A percentile compares a stretch with the other conserved stretches of the same genome.
phyloP scores from a whole-genome alignment of 1,284 basidiomycete genomes.

The Pisolithus thermaeus region DNA sequence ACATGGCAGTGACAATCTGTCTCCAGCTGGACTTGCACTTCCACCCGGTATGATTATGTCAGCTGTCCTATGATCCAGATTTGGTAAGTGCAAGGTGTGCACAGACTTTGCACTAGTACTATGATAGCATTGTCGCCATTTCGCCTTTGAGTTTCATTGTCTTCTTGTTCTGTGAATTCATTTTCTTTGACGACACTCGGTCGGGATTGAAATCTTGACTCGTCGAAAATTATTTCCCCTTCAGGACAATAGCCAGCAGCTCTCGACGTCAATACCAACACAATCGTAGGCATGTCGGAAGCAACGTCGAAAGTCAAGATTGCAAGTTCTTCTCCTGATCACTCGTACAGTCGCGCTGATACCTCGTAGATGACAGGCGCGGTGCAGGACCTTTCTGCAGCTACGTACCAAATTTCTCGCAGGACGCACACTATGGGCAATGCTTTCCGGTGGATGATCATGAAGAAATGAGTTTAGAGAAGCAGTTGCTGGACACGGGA shows the following conservation, averaged over 20 bases:
- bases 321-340: conserved; percentile 30
- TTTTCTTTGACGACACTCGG: neutral
- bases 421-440: conserved; percentile 97
- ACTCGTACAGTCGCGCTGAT: conserved; percentile 5
- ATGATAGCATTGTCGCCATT: neutral
- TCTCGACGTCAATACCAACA: neutral
- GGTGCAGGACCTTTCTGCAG: conserved; percentile 78
- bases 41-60: no score
- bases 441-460: conserved; percentile 92
- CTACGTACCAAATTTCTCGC: conserved; percentile 88
- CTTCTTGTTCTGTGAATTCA: conserved; percentile 1
- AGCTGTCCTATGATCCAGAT: no score
- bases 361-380: conserved; percentile 63
- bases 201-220: no score
- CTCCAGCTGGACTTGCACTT: no score
- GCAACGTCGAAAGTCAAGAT: conserved; percentile 49
- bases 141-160: neutral
- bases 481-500: neutral
- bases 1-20: conserved; percentile 7
- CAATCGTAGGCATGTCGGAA: conserved; percentile 36
- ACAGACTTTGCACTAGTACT: no score
- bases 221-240: neutral
- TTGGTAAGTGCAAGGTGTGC: no score
- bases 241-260: neutral
- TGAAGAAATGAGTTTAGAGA: conserved; percentile 83